Evolutionary conservation across 208 protist species (phyloP), one percentile per base, ranked within the genome.

Genomic region (Sergeia podlipaevii): DNA sequence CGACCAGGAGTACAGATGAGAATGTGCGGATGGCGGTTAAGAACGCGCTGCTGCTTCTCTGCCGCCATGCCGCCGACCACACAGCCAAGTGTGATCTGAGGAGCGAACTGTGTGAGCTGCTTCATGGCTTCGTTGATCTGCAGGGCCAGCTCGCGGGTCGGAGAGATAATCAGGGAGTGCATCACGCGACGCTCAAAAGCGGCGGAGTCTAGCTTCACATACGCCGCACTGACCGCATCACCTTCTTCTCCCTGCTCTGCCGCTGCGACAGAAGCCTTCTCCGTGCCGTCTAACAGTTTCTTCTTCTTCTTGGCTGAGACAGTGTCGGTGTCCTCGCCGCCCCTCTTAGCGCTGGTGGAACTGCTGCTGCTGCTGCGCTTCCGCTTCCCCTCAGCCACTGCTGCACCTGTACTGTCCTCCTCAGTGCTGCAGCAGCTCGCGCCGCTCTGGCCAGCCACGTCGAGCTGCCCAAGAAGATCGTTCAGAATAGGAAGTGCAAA

Each of bases 121-220:
- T 63, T 37, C 17, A 93, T 63, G 17, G 77, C 67, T 13, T 85
- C 74, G 48, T 97, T 88, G 37, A 98, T 98, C 77, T 99, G 98
- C 15, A 99, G 60, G 5, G 97, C 96, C 0, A 99, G 77, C 81
- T 99, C 98, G 54, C 98, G 89, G 2, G 98, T 99, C 18, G 98
- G 98, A 7, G 97, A 94, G 42, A 99, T 81, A 47, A 99, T 93
- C 50, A 99, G 87, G 13, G 85, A 66, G 65, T 90, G 79, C 85
- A 93, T 91, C 30, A 90, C 36, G 24, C 83, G 81, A 20, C 45
- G n/a, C 27, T 53, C 38, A 39, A 55, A 51, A 32, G 42, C 41
- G 27, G 55, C 45, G 30, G 7, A 1, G 11, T 18, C 33, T 21
- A 66, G 47, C 23, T 60, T 1, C 21, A 7, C 10, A 51, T 28